Evolutionary conservation across 176 grass and related monocot genomes (phyloP).

Genomic region (Urochloa ruziziensis): DNA sequence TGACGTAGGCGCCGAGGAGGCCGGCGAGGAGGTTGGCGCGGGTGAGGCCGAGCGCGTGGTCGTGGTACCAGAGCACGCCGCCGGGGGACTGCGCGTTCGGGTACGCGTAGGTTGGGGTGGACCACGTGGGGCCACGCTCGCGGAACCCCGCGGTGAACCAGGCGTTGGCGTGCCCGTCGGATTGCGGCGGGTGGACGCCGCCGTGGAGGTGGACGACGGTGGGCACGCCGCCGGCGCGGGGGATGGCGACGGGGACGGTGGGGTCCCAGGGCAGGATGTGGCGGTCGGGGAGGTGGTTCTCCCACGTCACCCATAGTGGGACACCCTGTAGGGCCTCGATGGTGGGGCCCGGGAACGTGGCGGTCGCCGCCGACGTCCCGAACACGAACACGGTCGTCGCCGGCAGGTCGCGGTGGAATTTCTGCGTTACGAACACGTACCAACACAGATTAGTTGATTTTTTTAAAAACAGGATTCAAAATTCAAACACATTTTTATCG

Average conservation of each 20-base stretch:
- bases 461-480: too few relatives aligned
- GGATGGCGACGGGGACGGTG: constrained; percentile 52
- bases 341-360: constrained; percentile 64
- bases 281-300: constrained; percentile 54
- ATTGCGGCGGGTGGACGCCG: constrained; percentile 47
- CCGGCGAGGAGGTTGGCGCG: constrained; percentile 78
- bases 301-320: constrained; percentile 58
- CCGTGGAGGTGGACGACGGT: constrained; percentile 80
- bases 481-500: background rate
- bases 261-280: constrained; percentile 83
- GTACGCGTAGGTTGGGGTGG: constrained; percentile 45
- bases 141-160: constrained; percentile 71
- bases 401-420: constrained; percentile 83
- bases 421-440: background rate
- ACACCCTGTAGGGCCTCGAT: constrained; percentile 63
- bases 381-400: constrained; percentile 66
- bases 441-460: background rate
- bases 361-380: constrained; percentile 25
- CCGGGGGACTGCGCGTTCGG: constrained; percentile 66
- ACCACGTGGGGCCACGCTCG: constrained; percentile 42
- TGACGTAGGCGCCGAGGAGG: constrained; percentile 65
- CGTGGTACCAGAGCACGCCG: constrained; percentile 66
- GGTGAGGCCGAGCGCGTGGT: constrained; percentile 68
- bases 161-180: constrained; percentile 54
- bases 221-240: constrained; percentile 56